Base-by-base conservation (phyloP, 169 alveolate genomes). In the Cryptosporidium viatorum region DNA sequence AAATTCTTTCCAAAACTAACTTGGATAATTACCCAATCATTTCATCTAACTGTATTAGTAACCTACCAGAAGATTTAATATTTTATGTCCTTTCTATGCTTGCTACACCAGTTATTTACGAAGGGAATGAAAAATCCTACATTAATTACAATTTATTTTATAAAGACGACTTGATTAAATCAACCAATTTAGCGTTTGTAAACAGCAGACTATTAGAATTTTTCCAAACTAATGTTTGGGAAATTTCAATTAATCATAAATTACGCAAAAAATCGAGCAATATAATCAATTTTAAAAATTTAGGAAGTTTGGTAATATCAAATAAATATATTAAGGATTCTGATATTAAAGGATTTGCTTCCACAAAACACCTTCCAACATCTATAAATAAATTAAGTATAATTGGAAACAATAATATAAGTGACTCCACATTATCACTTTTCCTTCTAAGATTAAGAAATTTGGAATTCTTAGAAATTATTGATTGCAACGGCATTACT, bases 11-110 rank as follows among this genome's bases (percentile, higher is more conserved):
- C 9, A 55, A 3, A 23, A 55, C 18, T 55, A 67, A 67, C 51
- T 3, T 2, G 10, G 39, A 2, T 14, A 60, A 21, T 60, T 9
- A 12, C 39, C 18, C 26, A 29, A 2, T 5, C 18, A 33, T 60
- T 29, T 33, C 35, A 68, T 1, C 18, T 9, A 41, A 71, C 33
- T 45, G 31, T 23, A 26, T 73, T 8, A 23, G 18, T 14, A 62
- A 10, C 43, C 31, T 80, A 41, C 89, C 89, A n/a, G 80, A 80
- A 23, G 89, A 80, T 31, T 23, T 80, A 23, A 8, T 80, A 41
- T 80, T 60, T 62, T 43, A 80, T 12, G 62, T 80, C n/a, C 41
- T 80, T 29, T 80, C 89, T 37, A 62, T 59, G 89, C 75, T 62
- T 62, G 37, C 26, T 23, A 37, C 18, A 26, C 75, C 89, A 10